phyloP scores from a whole-genome alignment of 2,329 filamentous ascomycete species.

The Pseudogymnoascus sp. region DNA sequence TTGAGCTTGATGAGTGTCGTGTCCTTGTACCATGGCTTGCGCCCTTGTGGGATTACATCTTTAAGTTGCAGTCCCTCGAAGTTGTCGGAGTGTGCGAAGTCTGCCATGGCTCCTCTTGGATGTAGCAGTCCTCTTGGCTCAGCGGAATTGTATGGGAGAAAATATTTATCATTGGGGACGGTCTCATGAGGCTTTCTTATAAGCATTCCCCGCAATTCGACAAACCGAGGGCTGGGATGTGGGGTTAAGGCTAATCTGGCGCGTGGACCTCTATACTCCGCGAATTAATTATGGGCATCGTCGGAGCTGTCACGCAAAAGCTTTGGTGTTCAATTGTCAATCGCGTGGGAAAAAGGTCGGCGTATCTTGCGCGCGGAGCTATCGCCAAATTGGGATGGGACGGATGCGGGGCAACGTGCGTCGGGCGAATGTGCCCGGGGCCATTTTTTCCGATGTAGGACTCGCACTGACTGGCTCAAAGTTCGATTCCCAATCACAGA shows the following conservation, averaged over 20 bases:
- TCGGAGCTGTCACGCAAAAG: background rate
- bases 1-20: constrained; percentile 29
- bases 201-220: constrained; percentile 1
- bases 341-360: background rate
- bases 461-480: background rate
- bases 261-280: background rate
- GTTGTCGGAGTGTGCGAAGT: background rate
- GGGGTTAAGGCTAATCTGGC: background rate
- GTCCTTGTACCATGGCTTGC: constrained; percentile 22
- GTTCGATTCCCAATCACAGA: background rate
- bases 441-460: background rate
- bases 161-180: background rate
- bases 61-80: constrained; percentile 10
- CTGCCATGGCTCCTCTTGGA: background rate
- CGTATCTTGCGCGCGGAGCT: background rate
- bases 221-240: background rate
- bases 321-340: background rate
- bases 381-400: background rate
- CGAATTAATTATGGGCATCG: background rate
- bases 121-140: background rate
- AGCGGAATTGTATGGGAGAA: background rate
- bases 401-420: constrained; percentile 1
- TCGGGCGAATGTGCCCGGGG: background rate
- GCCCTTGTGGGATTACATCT: constrained; percentile 4
- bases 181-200: background rate